Evolutionary conservation across 768 basidiomycete genomes (phyloP), one percentile per base, ranked within the genome.

Genomic region (Trametes cubensis): DNA sequence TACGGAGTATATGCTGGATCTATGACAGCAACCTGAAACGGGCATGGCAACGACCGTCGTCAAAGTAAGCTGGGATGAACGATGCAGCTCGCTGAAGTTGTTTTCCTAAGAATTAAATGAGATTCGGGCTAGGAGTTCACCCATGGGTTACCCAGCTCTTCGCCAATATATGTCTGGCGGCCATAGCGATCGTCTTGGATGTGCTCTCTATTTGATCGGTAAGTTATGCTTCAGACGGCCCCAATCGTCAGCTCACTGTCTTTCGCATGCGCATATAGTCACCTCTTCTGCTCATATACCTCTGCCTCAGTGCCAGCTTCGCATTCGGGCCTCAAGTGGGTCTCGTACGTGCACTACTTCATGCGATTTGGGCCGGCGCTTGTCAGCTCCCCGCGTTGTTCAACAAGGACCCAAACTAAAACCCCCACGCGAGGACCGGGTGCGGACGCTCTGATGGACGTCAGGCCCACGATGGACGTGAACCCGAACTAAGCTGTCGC

Each of bases 291-390:
- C n/a, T 86, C 70, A 83, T 89, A 61, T 87, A 89, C 70, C 82
- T 87, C 21, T 85, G 87, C 41, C 72, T 88, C 60, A 87, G 88
- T 75, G 87, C 86, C 0, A 86, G 86, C 23, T 86, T 85, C 70
- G 85, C 84, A 2, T 86, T 87, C 70, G 86, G 85, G 30, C 81
- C 84, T 30, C 83, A 84, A 58, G 66, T 67, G 45, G 18, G 57
- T 62, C 17, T n/a, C 34, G 10, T 58, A 6, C n/a, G 17, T n/a
- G n/a, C 15, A 6, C 39, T 17, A 25, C 6, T 20, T 13, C 30
- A 13, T 41, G 34, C 44, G 44, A 7, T 45, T 45, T 7, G 28
- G 28, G 7, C 28, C 3, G 28, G 3, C 28, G 28, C 28, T 28
- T 49, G 66, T n/a, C n/a, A n/a, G n/a, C n/a, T 64, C 20, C 62